Base-by-base conservation (phyloP, 768 basidiomycete species). In the Russula sp. region DNA sequence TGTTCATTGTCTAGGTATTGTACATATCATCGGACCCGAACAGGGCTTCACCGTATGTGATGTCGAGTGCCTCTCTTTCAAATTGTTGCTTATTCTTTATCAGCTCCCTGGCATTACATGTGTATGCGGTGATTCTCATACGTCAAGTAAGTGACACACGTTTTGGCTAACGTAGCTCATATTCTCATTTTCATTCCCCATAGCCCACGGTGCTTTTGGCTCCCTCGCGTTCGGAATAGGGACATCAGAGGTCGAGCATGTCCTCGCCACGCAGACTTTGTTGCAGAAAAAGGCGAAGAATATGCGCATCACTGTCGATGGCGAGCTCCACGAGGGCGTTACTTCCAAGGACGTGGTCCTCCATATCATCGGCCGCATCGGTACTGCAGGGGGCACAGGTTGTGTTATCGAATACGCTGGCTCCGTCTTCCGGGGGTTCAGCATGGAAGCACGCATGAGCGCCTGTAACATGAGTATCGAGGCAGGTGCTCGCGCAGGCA, bases 381-480 rank as follows among this genome's bases (percentile, higher is more conserved):
- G 85, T 61, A 87, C 85, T 9, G 85, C 85, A 0, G 85, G 85
- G 50, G 85, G 85, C 42, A 87, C 81, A 3, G 85, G 85, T n/a
- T 77, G 74, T 60, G 84, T 85, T 63, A 84, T 87, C 72, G 85
- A 87, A 70, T 87, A 80, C 69, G 81, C 82, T 44, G 85, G 84
- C 5, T 80, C 78, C 8, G 79, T 83, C 57, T 81, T 84, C 68
- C 79, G 82, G 57, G 77, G 74, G 11, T 79, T 84, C 65, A 80
- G 80, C 60, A 86, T 87, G 85, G 85, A 87, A 73, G 83, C 82
- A 24, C 78, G 84, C 46, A 83, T 80, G 81, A 81, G 79, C 63
- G 77, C 79, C 69, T 85, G 84, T 75, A 87, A 86, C 79, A 86
- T 87, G 84, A 83, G 82, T 57, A 87, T 87, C 72, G 85, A 86